A percentile compares a stretch with the other conserved stretches of the same genome.
Conservation (phyloP, 768 basidiomycete genomes). For the Cubamyces lactineus region DNA sequence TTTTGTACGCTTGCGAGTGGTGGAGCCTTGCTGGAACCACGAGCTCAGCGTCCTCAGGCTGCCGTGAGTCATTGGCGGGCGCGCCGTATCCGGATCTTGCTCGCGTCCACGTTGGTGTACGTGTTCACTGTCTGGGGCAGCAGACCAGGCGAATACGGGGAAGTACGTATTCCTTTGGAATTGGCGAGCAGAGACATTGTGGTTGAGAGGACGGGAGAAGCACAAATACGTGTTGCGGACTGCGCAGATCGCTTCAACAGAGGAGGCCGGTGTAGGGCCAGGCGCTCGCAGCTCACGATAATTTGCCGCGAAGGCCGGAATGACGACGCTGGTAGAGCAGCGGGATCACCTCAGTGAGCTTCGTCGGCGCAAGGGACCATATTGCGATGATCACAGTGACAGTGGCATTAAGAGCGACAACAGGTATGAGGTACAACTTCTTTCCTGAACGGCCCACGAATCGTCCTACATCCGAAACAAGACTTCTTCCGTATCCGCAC, state of each 20-base stretch:
- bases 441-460: conserved; percentile 8
- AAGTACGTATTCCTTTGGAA: not conserved
- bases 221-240: too few relatives aligned
- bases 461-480: conserved; percentile 20
- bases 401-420: conserved; percentile 22
- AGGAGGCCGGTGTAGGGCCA: not conserved
- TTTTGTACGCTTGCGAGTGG: conserved; percentile 1
- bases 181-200: not conserved
- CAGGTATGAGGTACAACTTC: conserved; percentile 29
- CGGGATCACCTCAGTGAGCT: not conserved
- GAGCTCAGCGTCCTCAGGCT: conserved; percentile 8
- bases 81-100: conserved; percentile 2
- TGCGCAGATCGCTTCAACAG: too few relatives aligned
- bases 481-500: conserved; percentile 9
- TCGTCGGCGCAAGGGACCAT: not conserved
- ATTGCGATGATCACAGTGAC: conserved; percentile 1
- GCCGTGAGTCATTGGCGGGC: conserved; percentile 3
- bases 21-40: conserved; percentile 19
- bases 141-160: not conserved
- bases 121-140: not conserved
- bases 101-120: not conserved
- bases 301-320: too few relatives aligned
- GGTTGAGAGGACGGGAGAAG: not conserved
- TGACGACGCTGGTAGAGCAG: too few relatives aligned
- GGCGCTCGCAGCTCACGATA: too few relatives aligned